Evolutionary conservation across 371 early-diverging fungal genomes (phyloP).

Genomic region (Mucor plumbeus): DNA sequence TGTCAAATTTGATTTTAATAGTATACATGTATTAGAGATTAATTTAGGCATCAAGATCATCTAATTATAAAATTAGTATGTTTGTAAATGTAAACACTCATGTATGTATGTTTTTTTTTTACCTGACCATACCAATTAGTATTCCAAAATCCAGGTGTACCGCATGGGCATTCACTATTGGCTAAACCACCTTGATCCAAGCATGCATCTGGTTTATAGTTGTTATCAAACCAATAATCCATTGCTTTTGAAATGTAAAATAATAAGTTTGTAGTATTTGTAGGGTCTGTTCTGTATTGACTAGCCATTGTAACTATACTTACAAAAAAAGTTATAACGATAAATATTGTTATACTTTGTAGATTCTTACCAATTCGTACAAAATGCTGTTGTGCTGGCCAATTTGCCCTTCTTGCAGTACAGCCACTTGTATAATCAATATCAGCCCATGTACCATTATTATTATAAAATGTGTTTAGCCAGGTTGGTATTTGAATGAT

Average conservation of each 20-base stretch:
- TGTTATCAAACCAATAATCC: slow-evolving; percentile 35
- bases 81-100: not conserved
- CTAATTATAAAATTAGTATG: slow-evolving; percentile 5
- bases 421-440: slow-evolving; percentile 36
- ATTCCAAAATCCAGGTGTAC: slow-evolving; percentile 42
- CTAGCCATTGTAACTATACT: slow-evolving; percentile 33
- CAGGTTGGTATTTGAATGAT: slow-evolving; percentile 14
- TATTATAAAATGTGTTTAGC: slow-evolving; percentile 12
- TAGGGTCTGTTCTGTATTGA: slow-evolving; percentile 13
- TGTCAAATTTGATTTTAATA: slow-evolving; percentile 24
- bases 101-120: slow-evolving; percentile 4
- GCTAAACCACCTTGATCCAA: slow-evolving; percentile 34
- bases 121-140: slow-evolving; percentile 44
- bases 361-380: slow-evolving; percentile 18
- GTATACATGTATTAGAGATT: slow-evolving; percentile 30
- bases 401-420: slow-evolving; percentile 33
- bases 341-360: no score
- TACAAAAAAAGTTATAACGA: no score
- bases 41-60: slow-evolving; percentile 30
- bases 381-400: slow-evolving; percentile 40
- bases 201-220: slow-evolving; percentile 31
- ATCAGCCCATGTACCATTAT: slow-evolving; percentile 29
- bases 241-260: slow-evolving; percentile 23
- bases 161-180: slow-evolving; percentile 36
- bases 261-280: slow-evolving; percentile 9